A percentile compares a stretch with the other conserved stretches of the same genome.
Conservation (phyloP, 306 rosid species). For the Citrullus amarus region DNA sequence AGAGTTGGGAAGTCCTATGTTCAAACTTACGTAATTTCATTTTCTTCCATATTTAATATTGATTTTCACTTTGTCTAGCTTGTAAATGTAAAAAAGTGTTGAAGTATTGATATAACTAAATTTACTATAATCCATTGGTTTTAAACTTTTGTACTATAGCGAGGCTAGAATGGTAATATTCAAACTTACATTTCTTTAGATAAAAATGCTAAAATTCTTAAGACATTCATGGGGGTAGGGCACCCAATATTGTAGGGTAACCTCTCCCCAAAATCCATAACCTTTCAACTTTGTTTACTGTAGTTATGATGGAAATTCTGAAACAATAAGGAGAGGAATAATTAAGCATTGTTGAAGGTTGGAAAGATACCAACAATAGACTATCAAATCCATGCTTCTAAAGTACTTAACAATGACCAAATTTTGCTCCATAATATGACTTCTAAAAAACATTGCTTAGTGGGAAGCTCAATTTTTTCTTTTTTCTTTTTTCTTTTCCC, state of each 20-base stretch:
- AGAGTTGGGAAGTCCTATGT: too few species aligned
- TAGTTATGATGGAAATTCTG: not conserved
- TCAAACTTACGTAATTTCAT: too few species aligned
- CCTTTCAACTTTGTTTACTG: not conserved
- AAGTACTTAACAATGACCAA: constrained; percentile 29
- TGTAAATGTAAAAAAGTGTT: too few species aligned
- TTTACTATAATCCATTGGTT: too few species aligned
- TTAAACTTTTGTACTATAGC: too few species aligned
- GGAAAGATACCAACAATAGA: constrained; percentile 32
- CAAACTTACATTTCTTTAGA: not conserved
- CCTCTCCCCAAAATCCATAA: not conserved
- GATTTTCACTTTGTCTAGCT: too few species aligned
- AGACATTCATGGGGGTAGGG: not conserved
- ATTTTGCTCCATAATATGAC: constrained; percentile 17
- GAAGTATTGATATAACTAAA: too few species aligned
- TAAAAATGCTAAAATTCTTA: not conserved
- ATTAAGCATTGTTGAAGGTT: constrained; percentile 10
- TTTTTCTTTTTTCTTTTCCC: too few species aligned
- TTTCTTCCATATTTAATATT: too few species aligned
- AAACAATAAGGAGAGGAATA: constrained; percentile 7
- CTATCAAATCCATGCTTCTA: constrained; percentile 69
- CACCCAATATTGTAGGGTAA: not conserved
- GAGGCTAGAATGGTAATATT: not conserved
- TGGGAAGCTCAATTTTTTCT: not conserved
- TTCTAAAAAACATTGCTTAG: constrained; percentile 27